These are phyloP conservation scores for Saturnispora mendoncae DNA, from an alignment of 805 yeast species.

Conservation along the genomic window DNA sequence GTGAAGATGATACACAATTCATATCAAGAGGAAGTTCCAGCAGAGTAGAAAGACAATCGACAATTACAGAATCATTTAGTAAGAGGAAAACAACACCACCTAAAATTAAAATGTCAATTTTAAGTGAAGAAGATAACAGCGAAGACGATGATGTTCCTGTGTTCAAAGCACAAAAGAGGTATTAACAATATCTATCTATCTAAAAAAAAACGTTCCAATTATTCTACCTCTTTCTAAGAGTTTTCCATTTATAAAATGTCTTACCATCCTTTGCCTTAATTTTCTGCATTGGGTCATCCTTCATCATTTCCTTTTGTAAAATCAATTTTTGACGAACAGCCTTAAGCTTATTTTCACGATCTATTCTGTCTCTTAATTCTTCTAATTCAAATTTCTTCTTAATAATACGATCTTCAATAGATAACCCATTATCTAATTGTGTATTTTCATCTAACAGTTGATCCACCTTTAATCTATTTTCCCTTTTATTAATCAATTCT, in stretches of 20 bases:
- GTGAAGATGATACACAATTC: slow-evolving; percentile 7
- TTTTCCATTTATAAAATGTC: slow-evolving; percentile 76
- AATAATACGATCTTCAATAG: slow-evolving; percentile 14
- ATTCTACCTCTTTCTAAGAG: slow-evolving; percentile 49
- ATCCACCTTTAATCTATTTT: slow-evolving; percentile 57
- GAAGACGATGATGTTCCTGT: slow-evolving; percentile 26
- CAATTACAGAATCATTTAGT: background rate
- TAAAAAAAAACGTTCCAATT: background rate
- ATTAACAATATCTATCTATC: slow-evolving; percentile 1
- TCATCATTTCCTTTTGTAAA: slow-evolving; percentile 78
- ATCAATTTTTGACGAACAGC: slow-evolving; percentile 68
- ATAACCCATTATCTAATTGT: slow-evolving; percentile 20
- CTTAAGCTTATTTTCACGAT: slow-evolving; percentile 59
- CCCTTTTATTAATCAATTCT: slow-evolving; percentile 50
- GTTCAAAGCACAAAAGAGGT: slow-evolving; percentile 23
- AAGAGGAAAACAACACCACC: background rate
- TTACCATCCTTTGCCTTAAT: slow-evolving; percentile 50
- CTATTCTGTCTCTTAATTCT: slow-evolving; percentile 53
- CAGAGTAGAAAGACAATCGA: background rate
- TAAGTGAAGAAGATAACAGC: background rate
- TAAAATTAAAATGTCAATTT: background rate
- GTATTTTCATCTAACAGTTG: slow-evolving; percentile 38
- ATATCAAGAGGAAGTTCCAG: background rate
- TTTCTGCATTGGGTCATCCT: slow-evolving; percentile 78
- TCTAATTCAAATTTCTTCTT: slow-evolving; percentile 50